Evolutionary conservation across 2,329 filamentous ascomycete genomes (phyloP), one percentile per base, ranked within the genome.

Genomic region (Scedosporium apiospermum): DNA sequence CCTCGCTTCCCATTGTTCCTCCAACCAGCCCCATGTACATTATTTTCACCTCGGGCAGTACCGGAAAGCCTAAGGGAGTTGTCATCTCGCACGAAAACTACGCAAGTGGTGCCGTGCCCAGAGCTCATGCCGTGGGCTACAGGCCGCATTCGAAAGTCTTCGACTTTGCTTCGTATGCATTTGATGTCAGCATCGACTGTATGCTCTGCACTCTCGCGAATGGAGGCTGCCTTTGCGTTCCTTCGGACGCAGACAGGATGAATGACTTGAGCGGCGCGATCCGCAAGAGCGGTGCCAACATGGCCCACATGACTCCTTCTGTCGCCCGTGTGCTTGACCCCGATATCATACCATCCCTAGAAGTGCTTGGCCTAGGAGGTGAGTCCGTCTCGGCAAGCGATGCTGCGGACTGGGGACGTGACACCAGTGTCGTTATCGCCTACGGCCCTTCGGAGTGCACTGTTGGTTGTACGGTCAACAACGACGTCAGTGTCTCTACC

Each of bases 41-140:
- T 67, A 85, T 87, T 68, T 88, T 87, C 69, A 88, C 85, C 10
- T 87, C 84, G 0, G 85, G 85, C 14, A 87, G 83, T 64, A 88
- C 85, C 0, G 85, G 85, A 6, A 80, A 79, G 64, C 85, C 85
- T 1, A 88, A 88, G 73, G 85, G 85, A 23, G 84, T 87, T 3
- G 76, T 86, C 57, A 74, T 81, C 63, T 76, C 76, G 1, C 80
- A 82, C 64, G 72, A 70, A 41, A 79, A 78, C 62, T 80, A 77
- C 63, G 76, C 77, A 34, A 79, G 77, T 57, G 77, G 78, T 38
- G 76, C 77, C 5, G 65, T 77, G 16, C 77, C 77, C 1, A 73
- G 78, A 44, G 75, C 73, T 2, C 69, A 75, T 3, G 73, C 73
- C 4, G 75, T 81, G 26, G 74, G 77, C 21, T 79, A 80, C 66